These are phyloP conservation scores for Limonomyces culmigenus DNA, from an alignment of 1,284 basidiomycete species.

Conservation along the genomic window DNA sequence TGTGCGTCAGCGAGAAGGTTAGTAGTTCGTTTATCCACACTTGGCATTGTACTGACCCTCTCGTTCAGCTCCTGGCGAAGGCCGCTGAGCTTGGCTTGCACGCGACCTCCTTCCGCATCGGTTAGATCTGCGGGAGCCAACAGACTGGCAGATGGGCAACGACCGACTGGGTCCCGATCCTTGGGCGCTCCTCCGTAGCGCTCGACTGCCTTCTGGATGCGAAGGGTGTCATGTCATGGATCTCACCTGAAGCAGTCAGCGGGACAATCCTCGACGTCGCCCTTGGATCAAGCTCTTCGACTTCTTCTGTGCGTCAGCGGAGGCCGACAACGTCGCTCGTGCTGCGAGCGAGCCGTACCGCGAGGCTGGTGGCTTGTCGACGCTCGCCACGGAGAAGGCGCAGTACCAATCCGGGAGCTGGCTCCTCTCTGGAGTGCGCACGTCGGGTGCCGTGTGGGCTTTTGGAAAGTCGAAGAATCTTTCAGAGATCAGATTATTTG, in stretches of 20 bases:
- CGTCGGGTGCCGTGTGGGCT: too few species aligned
- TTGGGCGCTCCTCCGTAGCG: constrained; percentile 13
- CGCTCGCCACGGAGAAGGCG: constrained; percentile 5
- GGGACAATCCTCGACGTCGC: constrained; percentile 6
- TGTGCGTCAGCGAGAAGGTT: constrained; percentile 14
- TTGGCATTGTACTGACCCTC: background rate
- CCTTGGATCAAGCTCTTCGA: constrained; percentile 7
- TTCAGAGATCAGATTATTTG: too few species aligned
- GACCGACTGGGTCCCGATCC: constrained; percentile 17
- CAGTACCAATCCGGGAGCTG: too few species aligned
- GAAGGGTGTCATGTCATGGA: constrained; percentile 10
- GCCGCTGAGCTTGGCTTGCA: constrained; percentile 9
- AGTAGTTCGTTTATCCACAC: background rate
- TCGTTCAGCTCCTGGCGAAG: constrained; percentile 10
- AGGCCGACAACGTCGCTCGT: background rate
- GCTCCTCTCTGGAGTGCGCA: too few species aligned
- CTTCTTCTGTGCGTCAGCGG: constrained; percentile 3
- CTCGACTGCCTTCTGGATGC: constrained; percentile 13
- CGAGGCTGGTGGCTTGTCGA: constrained; percentile 7
- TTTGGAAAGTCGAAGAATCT: too few species aligned
- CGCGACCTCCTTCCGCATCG: constrained; percentile 13
- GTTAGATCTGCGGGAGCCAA: constrained; percentile 14
- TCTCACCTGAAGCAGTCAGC: constrained; percentile 6
- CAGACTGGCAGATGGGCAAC: constrained; percentile 14
- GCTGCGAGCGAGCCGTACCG: background rate